phyloP scores from a whole-genome alignment of 768 basidiomycete species.

The Amanita molliuscula region DNA sequence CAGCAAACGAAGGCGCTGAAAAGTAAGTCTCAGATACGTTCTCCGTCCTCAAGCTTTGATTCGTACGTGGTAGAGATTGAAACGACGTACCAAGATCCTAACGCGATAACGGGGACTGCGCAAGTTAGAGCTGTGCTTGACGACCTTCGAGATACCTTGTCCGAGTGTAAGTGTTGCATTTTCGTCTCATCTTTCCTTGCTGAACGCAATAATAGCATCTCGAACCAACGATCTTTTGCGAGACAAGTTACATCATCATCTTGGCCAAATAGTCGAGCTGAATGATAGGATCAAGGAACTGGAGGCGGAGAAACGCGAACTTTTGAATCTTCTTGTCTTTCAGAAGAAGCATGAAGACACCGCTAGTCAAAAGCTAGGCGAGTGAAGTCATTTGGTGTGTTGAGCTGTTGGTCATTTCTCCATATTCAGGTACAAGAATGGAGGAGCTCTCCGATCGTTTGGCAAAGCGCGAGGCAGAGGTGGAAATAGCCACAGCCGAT shows the following conservation, averaged over 20 bases:
- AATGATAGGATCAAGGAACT: conserved; percentile 24
- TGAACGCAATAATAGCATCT: conserved; percentile 17
- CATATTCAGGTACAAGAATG: conserved; percentile 14
- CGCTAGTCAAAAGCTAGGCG: conserved; percentile 10
- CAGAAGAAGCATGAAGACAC: conserved; percentile 4
- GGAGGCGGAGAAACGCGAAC: conserved; percentile 19
- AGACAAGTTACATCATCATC: conserved; percentile 25
- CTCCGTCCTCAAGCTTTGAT: neutral
- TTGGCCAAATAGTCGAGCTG: conserved; percentile 22
- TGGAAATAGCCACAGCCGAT: conserved; percentile 15
- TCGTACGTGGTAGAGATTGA: neutral
- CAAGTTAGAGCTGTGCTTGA: neutral
- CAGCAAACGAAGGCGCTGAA: neutral
- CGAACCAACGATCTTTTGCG: conserved; percentile 29
- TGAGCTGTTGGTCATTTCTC: conserved; percentile 8
- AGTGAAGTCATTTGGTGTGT: conserved; percentile 4
- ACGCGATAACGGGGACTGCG: neutral
- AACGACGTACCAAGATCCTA: neutral
- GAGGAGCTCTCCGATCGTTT: conserved; percentile 16
- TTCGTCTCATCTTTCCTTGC: neutral
- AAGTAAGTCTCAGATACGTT: neutral
- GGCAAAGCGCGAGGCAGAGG: conserved; percentile 18
- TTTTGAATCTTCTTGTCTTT: conserved; percentile 12
- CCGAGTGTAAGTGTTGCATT: conserved; percentile 15
- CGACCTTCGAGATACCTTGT: conserved; percentile 8